These are phyloP conservation scores for Dalbergia oliveri DNA, from an alignment of 306 rosid species.

Conservation along the genomic window DNA sequence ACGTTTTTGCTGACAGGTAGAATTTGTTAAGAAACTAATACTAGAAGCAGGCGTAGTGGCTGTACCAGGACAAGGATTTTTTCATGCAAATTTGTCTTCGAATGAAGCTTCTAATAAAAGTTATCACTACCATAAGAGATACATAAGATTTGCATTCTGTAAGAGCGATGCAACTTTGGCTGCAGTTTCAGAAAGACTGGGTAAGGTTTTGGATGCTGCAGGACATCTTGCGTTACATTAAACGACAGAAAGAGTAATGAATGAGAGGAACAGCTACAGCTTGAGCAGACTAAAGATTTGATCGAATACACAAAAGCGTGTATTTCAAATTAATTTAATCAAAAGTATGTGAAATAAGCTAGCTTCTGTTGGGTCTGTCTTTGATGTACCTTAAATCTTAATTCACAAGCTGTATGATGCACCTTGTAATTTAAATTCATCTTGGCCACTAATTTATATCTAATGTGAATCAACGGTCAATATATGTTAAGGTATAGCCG, in stretches of 20 bases:
- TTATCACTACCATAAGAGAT: slow-evolving; percentile 63
- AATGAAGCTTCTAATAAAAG: slow-evolving; percentile 48
- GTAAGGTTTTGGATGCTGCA: slow-evolving; percentile 51
- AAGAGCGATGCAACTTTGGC: slow-evolving; percentile 77
- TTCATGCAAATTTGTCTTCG: slow-evolving; percentile 51
- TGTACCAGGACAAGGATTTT: slow-evolving; percentile 86
- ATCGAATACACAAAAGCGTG: slow-evolving; percentile 17
- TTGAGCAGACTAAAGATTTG: slow-evolving; percentile 2
- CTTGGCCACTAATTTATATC: too few species aligned
- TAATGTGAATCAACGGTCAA: too few species aligned
- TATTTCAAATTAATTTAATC: not conserved
- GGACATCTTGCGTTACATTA: slow-evolving; percentile 49
- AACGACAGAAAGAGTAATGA: slow-evolving; percentile 22
- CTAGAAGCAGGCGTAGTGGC: slow-evolving; percentile 85
- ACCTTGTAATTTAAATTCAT: too few species aligned
- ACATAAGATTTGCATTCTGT: slow-evolving; percentile 88
- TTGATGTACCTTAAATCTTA: too few species aligned
- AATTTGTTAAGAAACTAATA: slow-evolving; percentile 75
- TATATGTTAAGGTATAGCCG: too few species aligned
- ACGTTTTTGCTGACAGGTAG: slow-evolving; percentile 58
- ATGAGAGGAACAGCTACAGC: not conserved
- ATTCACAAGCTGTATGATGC: too few species aligned
- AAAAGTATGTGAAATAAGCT: not conserved
- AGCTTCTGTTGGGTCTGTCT: not conserved
- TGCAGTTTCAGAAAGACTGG: slow-evolving; percentile 65